Evolutionary conservation across 1,139 yeast species (phyloP).

Genomic region (Suhomyces chickasaworum): DNA sequence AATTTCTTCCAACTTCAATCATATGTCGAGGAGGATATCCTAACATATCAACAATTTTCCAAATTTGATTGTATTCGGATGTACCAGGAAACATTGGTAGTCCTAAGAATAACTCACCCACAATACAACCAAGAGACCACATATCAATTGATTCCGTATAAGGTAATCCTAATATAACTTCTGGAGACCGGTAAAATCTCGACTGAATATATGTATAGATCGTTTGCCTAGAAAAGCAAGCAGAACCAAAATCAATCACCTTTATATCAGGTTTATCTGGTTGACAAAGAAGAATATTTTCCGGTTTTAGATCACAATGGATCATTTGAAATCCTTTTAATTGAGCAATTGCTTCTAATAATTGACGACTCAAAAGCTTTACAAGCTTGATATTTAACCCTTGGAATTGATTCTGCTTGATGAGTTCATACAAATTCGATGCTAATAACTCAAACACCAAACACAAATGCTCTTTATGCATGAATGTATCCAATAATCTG

Average conservation of each 20-base stretch:
- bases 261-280: conserved; percentile 88
- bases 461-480: conserved; percentile 91
- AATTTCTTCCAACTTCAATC: conserved; percentile 92
- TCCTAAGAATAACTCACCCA: conserved; percentile 91
- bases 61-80: conserved; percentile 87
- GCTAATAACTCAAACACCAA: conserved; percentile 88
- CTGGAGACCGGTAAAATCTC: conserved; percentile 94
- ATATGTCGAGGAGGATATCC: conserved; percentile 94
- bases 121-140: conserved; percentile 98
- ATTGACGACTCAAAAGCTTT: conserved; percentile 73
- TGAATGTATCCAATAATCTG: conserved; percentile 80
- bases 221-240: conserved; percentile 90
- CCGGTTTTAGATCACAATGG: conserved; percentile 97
- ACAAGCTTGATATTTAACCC: conserved; percentile 85
- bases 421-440: conserved; percentile 84
- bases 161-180: conserved; percentile 87
- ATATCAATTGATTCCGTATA: conserved; percentile 91
- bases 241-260: conserved; percentile 95
- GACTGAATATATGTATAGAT: conserved; percentile 94
- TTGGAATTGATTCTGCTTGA: conserved; percentile 91
- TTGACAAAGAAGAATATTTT: conserved; percentile 78
- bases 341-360: conserved; percentile 76
- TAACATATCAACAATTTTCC: conserved; percentile 78
- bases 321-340: conserved; percentile 82
- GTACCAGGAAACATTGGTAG: conserved; percentile 94